Percentiles rank a stretch among this genome's conserved stretches.
These are phyloP conservation scores for Jatropha multifida DNA, from an alignment of 441 rosid species.

Conservation along the genomic window DNA sequence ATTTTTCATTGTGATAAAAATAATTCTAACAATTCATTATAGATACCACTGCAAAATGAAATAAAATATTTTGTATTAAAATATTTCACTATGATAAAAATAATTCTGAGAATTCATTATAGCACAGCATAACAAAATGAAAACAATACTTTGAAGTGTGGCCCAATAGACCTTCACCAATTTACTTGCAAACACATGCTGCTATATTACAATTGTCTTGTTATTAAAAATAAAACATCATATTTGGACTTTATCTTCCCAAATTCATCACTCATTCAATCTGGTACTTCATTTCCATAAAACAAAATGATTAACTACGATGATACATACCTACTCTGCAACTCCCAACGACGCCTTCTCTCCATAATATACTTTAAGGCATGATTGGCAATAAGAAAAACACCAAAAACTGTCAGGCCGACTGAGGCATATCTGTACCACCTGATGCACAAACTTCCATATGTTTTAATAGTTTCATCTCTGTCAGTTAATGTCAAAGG, in stretches of 20 bases:
- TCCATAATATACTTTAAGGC: conserved; percentile 47
- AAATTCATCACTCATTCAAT: background rate
- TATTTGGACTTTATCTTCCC: background rate
- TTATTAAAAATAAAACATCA: background rate
- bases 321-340: conserved; percentile 45
- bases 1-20: no score
- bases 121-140: background rate
- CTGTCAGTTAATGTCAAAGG: conserved; percentile 5
- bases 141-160: background rate
- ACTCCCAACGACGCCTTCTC: conserved; percentile 50
- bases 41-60: background rate
- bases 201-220: background rate
- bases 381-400: conserved; percentile 46
- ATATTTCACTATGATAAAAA: background rate
- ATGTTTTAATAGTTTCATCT: conserved; percentile 11
- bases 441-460: conserved; percentile 42
- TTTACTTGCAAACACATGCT: conserved; percentile 9
- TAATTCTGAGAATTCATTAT: background rate
- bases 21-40: no score
- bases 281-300: background rate
- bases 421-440: conserved; percentile 79
- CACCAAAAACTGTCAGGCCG: conserved; percentile 61
- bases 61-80: background rate
- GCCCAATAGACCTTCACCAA: background rate
- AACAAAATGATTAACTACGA: conserved; percentile 5